Evolutionary conservation across 129 eudicot genomes (phyloP).

Genomic region (Cynara cardunculus): DNA sequence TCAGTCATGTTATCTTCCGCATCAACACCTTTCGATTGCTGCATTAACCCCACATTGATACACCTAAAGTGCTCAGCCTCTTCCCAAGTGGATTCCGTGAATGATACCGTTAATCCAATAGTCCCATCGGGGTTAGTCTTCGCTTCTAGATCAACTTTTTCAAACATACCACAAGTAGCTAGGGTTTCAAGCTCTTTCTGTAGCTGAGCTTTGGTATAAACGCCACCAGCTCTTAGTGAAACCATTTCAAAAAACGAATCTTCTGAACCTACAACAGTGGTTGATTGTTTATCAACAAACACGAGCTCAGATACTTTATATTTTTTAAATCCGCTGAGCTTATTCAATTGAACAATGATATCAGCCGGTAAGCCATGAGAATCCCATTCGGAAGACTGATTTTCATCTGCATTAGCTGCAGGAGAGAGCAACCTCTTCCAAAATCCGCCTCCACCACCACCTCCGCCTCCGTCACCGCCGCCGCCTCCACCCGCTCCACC

Average conservation of each 20-base stretch:
- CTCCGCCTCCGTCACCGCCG: slow-evolving; percentile 47
- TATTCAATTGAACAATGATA: slow-evolving; percentile 49
- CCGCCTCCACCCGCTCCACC: slow-evolving; percentile 43
- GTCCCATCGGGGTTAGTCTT: slow-evolving; percentile 85
- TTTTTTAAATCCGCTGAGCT: slow-evolving; percentile 65
- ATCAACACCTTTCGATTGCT: slow-evolving; percentile 63
- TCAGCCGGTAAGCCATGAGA: slow-evolving; percentile 73
- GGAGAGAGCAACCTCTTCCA: slow-evolving; percentile 49
- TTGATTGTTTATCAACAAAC: slow-evolving; percentile 41
- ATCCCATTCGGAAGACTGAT: slow-evolving; percentile 63
- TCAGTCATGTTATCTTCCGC: slow-evolving; percentile 77
- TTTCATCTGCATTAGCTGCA: slow-evolving; percentile 58
- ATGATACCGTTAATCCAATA: slow-evolving; percentile 42
- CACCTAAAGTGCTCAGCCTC: slow-evolving; percentile 61
- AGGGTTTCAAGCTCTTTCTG: slow-evolving; percentile 84
- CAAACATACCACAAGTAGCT: slow-evolving; percentile 84
- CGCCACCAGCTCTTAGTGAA: slow-evolving; percentile 61
- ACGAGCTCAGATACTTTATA: slow-evolving; percentile 67
- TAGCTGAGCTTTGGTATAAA: slow-evolving; percentile 73
- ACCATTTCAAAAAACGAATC: slow-evolving; percentile 83
- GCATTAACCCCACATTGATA: slow-evolving; percentile 81
- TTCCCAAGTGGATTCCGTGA: slow-evolving; percentile 70
- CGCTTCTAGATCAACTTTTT: slow-evolving; percentile 67
- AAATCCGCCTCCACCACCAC: slow-evolving; percentile 49
- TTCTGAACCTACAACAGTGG: slow-evolving; percentile 43